Evolutionary conservation across 1,284 basidiomycete genomes (phyloP).

Genomic region (Quambalaria eucalypti): DNA sequence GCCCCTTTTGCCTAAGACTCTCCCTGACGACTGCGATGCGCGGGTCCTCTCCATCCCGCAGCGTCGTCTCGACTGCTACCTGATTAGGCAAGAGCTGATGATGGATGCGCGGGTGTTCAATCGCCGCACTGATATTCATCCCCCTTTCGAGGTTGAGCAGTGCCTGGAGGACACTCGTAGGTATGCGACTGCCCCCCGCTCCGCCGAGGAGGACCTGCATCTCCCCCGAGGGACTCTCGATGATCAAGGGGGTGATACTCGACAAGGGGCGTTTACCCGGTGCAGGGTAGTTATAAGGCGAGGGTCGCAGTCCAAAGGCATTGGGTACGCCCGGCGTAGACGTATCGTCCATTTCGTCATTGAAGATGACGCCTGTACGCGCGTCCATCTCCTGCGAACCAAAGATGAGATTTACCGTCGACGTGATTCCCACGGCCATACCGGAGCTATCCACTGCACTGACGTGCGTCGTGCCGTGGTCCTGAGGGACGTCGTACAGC

Average conservation of each 20-base stretch:
- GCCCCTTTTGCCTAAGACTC: constrained; percentile 16
- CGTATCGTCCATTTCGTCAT: constrained; percentile 89
- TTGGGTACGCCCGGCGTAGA: constrained; percentile 71
- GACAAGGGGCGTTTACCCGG: constrained; percentile 73
- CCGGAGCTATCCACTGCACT: constrained; percentile 59
- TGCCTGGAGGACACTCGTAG: constrained; percentile 68
- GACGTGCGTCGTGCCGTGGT: constrained; percentile 83
- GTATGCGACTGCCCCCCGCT: constrained; percentile 77
- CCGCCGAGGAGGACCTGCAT: constrained; percentile 70
- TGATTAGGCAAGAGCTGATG: constrained; percentile 56
- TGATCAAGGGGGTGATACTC: constrained; percentile 68
- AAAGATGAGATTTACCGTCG: constrained; percentile 77
- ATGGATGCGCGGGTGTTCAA: constrained; percentile 82
- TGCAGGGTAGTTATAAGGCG: constrained; percentile 52
- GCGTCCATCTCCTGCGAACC: constrained; percentile 77
- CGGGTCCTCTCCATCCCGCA: constrained; percentile 7
- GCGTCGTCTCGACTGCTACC: constrained; percentile 29
- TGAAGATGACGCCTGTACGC: constrained; percentile 74
- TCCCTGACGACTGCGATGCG: constrained; percentile 9
- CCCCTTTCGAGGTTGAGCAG: constrained; percentile 75
- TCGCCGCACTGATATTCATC: constrained; percentile 65
- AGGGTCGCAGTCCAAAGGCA: constrained; percentile 71
- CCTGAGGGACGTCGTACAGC: constrained; percentile 63
- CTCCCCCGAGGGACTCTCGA: constrained; percentile 61
- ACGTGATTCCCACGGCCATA: constrained; percentile 74